Base-by-base conservation (phyloP, 2,329 filamentous ascomycete species). In the Hypomyces perniciosus region DNA sequence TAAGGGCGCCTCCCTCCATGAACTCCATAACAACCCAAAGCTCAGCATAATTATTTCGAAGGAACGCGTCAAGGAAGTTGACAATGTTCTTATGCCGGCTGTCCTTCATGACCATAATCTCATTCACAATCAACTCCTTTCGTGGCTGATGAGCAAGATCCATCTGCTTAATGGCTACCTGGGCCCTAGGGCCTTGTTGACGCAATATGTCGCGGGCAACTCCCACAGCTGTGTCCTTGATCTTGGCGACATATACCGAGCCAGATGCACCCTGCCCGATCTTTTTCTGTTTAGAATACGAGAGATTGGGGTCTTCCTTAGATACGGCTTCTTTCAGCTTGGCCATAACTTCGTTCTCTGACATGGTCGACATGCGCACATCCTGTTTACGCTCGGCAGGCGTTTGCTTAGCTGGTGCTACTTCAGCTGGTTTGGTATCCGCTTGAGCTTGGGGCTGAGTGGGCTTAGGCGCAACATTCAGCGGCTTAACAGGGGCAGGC, bases 1-100 rank as follows among this genome's bases (percentile, higher is more conserved):
- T 99, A 68, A 99, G 74, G 55, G 93, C 89, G 72, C 93, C 93
- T 62, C 93, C 93, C 72, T 99, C 93, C 93, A 99, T 99, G 64
- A 91, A 99, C 73, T 99, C 93, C 93, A 99, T 96, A 47, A 99
- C 92, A 8, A 99, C 90, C 93, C 93, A 99, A n/a, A 99, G 80
- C 68, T 99, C 93, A 49, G 88, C 82, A 62, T 88, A 90, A 69
- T 93, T 92, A 68, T 96, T 95, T 63, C 93, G 88, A 65, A 99
- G 74, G 77, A 97, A 99, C 4, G 92, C 91, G 61, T 99, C 93
- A 33, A 99, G 75, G 73, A 96, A 99, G 72, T 99, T 99, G 71
- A 99, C 93, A 75, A 99, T 99, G 71, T 99, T 99, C 54, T 87
- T 85, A 69, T 99, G 93, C 67, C 91, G 88, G 76, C 90, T 96